Evolutionary conservation across 2,329 filamentous ascomycete species (phyloP).

Genomic region (Alternaria sp.): DNA sequence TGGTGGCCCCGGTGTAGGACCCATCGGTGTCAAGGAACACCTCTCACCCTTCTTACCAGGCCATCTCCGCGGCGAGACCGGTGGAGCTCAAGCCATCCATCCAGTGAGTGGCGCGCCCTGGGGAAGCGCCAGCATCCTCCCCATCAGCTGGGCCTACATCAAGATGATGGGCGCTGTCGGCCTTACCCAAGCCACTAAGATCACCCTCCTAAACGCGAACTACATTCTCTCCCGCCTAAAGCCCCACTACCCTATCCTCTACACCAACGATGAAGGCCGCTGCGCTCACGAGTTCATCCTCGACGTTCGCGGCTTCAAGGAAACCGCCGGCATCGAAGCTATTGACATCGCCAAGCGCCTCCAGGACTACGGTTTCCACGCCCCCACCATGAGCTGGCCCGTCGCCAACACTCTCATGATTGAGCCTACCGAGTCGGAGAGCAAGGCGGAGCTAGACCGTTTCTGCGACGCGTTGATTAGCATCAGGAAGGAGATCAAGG

Average conservation of each 20-base stretch:
- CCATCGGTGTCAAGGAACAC: slow-evolving; percentile 88
- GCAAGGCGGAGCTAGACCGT: slow-evolving; percentile 89
- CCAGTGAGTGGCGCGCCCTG: slow-evolving; percentile 84
- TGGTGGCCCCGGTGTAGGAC: slow-evolving; percentile 91
- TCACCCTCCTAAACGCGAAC: slow-evolving; percentile 95
- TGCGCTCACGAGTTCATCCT: slow-evolving; percentile 99
- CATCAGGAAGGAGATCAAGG: slow-evolving; percentile 85
- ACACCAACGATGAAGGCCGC: slow-evolving; percentile 86
- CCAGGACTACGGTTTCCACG: slow-evolving; percentile 97
- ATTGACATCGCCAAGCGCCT: slow-evolving; percentile 97
- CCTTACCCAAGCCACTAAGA: slow-evolving; percentile 87
- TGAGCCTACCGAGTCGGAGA: slow-evolving; percentile 94
- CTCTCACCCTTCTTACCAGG: slow-evolving; percentile 79
- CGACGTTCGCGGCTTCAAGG: slow-evolving; percentile 84
- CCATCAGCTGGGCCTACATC: slow-evolving; percentile 96
- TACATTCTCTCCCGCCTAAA: slow-evolving; percentile 91
- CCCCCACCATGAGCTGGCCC: slow-evolving; percentile 96
- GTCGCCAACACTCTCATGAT: slow-evolving; percentile 97
- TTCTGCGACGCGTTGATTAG: slow-evolving; percentile 90
- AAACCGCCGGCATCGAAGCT: slow-evolving; percentile 83
- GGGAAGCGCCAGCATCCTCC: slow-evolving; percentile 90
- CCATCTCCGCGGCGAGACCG: slow-evolving; percentile 69
- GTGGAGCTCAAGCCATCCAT: slow-evolving; percentile 67
- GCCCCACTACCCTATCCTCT: slow-evolving; percentile 89
- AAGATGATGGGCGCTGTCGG: slow-evolving; percentile 89